These are phyloP conservation scores for Phlyctochytrium bullatum DNA, from an alignment of 192 early-diverging fungal genomes.

Conservation along the genomic window DNA sequence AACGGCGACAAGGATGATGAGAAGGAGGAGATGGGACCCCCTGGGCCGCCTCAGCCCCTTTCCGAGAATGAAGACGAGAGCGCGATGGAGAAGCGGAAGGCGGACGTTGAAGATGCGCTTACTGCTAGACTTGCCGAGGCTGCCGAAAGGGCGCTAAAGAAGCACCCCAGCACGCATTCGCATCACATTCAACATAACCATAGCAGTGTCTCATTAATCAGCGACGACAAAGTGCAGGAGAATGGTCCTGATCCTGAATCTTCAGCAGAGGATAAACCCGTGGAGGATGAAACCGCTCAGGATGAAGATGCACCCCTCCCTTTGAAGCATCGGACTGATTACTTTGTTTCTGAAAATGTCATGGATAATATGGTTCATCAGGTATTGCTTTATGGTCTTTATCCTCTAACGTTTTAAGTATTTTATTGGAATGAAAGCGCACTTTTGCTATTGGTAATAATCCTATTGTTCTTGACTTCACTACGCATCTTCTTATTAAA, in stretches of 20 bases:
- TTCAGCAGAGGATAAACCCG: not conserved
- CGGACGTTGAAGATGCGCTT: slow-evolving; percentile 23
- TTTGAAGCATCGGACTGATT: slow-evolving; percentile 36
- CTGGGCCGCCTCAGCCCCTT: not conserved
- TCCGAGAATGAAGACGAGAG: not conserved
- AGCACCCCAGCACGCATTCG: not conserved
- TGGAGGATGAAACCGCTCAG: slow-evolving; percentile 6
- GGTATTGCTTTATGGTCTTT: not conserved
- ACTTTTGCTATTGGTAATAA: slow-evolving; percentile 48
- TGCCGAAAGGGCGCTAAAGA: slow-evolving; percentile 19
- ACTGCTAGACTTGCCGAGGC: slow-evolving; percentile 28
- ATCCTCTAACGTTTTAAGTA: slow-evolving; percentile 14
- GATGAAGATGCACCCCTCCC: slow-evolving; percentile 22
- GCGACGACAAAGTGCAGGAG: slow-evolving; percentile 5
- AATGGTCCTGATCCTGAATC: not conserved
- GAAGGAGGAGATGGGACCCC: not conserved
- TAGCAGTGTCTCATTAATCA: not conserved
- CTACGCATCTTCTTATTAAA: not conserved
- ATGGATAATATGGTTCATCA: slow-evolving; percentile 45
- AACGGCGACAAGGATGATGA: not conserved
- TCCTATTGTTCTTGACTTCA: no score
- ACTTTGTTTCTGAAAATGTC: slow-evolving; percentile 41
- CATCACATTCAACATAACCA: not conserved
- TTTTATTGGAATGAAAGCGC: slow-evolving; percentile 41
- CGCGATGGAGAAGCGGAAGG: not conserved